Evolutionary conservation across 371 early-diverging fungal species (phyloP), one percentile per base, ranked within the genome.

Genomic region (Parasitella parasitica): DNA sequence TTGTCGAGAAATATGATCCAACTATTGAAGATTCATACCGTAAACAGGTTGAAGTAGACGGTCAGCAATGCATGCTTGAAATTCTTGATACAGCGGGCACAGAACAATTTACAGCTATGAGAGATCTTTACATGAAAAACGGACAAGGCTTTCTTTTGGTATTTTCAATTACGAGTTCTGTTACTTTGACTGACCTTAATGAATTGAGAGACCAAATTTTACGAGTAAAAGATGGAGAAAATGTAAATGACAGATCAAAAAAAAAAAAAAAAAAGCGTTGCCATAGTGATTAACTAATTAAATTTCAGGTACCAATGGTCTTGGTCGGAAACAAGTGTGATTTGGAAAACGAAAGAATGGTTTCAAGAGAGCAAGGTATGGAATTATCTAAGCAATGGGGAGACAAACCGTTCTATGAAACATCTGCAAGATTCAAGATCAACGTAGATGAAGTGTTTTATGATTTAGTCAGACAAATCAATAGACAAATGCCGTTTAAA

Each of bases 61-160:
- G 87, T 30, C 87, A 89, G 59, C 91, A 90, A 71, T 93, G 92
- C 69, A 90, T 93, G 90, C 82, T 94, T 38, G 95, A 94, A 71
- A 92, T 94, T 59, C 78, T 94, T 48, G 94, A 94, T 76, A 94
- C 94, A 28, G 94, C 94, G 38, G 90, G 90, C 28, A 88, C 86
- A 63, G 95, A 94, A 72, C 95, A 93, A 77, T 93, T 93, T 62
- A 93, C 94, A 34, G 94, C 94, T 3, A 93, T 94, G 92, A 88
- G 94, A 39, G 95, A 95, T 73, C 77, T 94, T 9, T 94, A 94
- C 69, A 92, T 95, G 92, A 92, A 93, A 64, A 93, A 90, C 65
- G 95, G 95, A 2, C 91, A 93, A 61, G 95, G 95, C 4, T 94
- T 94, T 64, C 81, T 93, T 32, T 75, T 94, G 35, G 92, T 91